A percentile compares a stretch with the other conserved stretches of the same genome.
Conservation (phyloP, 2,329 filamentous ascomycete species). For the Lanzia echinophila region DNA sequence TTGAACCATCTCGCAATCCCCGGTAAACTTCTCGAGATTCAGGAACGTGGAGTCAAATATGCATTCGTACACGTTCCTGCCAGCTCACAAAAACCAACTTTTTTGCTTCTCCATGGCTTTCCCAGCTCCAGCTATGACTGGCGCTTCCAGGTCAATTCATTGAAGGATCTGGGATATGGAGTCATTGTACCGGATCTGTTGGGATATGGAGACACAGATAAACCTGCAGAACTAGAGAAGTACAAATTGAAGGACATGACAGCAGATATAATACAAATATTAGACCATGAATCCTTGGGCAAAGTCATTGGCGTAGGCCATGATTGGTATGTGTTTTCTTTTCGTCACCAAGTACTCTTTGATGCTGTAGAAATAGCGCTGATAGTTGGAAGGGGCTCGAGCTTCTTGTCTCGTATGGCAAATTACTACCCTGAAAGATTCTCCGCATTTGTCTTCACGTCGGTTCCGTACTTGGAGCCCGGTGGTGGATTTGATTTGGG, state of each 20-base stretch:
- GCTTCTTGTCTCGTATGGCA: slow-evolving; percentile 12
- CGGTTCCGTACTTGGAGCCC: slow-evolving; percentile 9
- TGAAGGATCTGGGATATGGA: slow-evolving; percentile 12
- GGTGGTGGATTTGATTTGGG: background rate
- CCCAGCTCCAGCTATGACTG: slow-evolving; percentile 13
- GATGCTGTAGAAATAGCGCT: slow-evolving; percentile 4
- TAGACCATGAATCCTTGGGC: slow-evolving; percentile 6
- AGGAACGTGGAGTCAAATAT: slow-evolving; percentile 5
- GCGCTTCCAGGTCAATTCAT: slow-evolving; percentile 12
- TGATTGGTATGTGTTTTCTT: slow-evolving; percentile 14
- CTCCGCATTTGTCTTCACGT: slow-evolving; percentile 10
- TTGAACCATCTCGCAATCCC: background rate
- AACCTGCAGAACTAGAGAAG: slow-evolving; percentile 9
- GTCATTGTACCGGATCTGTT: slow-evolving; percentile 13
- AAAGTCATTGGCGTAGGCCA: slow-evolving; percentile 14
- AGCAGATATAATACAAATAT: slow-evolving; percentile 8
- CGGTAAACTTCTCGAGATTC: background rate
- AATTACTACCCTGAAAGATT: slow-evolving; percentile 13
- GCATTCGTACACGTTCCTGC: slow-evolving; percentile 13
- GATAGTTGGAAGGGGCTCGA: slow-evolving; percentile 8
- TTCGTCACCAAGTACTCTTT: background rate
- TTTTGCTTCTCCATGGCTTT: slow-evolving; percentile 15
- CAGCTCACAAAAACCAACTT: slow-evolving; percentile 1
- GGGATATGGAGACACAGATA: slow-evolving; percentile 12
- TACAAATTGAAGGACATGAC: slow-evolving; percentile 11